These are phyloP conservation scores for Leptoxyphium fumago DNA, from an alignment of 2,329 filamentous ascomycete genomes.

Conservation along the genomic window DNA sequence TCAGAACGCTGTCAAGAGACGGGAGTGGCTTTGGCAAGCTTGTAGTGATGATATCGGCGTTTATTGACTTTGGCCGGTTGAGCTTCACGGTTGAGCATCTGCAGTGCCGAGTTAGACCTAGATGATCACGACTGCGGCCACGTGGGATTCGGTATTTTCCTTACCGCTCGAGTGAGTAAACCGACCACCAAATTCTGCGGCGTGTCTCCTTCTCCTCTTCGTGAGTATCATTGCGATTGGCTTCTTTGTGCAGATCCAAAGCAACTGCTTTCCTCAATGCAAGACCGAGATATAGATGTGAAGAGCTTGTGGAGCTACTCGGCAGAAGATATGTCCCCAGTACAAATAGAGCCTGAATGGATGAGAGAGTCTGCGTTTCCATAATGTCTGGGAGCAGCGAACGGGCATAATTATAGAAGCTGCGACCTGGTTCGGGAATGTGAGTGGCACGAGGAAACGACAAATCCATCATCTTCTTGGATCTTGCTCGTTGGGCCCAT, in stretches of 20 bases:
- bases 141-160: not conserved
- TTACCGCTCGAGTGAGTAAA: slow-evolving; percentile 2
- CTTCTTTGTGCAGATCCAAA: slow-evolving; percentile 22
- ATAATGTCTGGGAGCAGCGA: slow-evolving; percentile 2
- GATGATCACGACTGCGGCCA: too few relatives aligned
- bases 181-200: slow-evolving; percentile 2
- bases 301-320: slow-evolving; percentile 1
- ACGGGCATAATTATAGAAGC: not conserved
- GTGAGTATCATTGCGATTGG: slow-evolving; percentile 37
- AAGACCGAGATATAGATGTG: slow-evolving; percentile 2
- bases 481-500: slow-evolving; percentile 1
- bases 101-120: too few relatives aligned
- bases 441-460: not conserved
- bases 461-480: slow-evolving; percentile 4
- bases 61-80: slow-evolving; percentile 1
- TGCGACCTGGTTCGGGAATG: not conserved
- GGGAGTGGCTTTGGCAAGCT: not conserved
- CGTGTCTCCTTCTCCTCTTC: slow-evolving; percentile 31
- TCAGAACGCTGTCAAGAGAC: not conserved
- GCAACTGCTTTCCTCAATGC: slow-evolving; percentile 2
- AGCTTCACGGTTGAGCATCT: slow-evolving; percentile 2
- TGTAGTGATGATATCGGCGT: slow-evolving; percentile 1
- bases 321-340: slow-evolving; percentile 2
- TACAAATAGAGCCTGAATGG: slow-evolving; percentile 2
- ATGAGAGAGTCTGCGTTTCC: slow-evolving; percentile 1